These are phyloP conservation scores for Ambrosia hybrid DNA, from an alignment of 140 eudicot genomes.

Conservation along the genomic window DNA sequence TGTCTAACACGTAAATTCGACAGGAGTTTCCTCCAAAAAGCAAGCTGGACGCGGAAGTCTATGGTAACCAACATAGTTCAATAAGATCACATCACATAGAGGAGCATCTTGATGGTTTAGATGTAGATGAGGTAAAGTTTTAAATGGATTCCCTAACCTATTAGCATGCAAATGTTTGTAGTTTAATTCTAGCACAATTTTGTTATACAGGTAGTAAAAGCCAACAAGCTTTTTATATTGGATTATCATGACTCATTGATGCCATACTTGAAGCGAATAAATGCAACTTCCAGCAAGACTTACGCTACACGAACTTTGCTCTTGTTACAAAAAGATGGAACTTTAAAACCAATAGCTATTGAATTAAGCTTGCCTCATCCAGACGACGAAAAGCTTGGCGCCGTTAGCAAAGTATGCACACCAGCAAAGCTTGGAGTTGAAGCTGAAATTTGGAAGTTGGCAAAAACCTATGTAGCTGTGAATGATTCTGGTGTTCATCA, in stretches of 20 bases:
- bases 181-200: neutral
- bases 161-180: neutral
- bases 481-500: conserved; percentile 62
- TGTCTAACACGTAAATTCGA: neutral
- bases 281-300: conserved; percentile 41
- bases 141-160: neutral
- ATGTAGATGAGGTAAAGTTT: conserved; percentile 43
- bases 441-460: conserved; percentile 55
- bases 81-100: conserved; percentile 45
- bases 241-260: conserved; percentile 52
- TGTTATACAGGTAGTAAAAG: conserved; percentile 40
- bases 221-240: conserved; percentile 53
- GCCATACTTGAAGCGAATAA: conserved; percentile 21
- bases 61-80: conserved; percentile 58
- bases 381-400: conserved; percentile 41
- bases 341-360: conserved; percentile 58
- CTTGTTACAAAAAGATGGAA: conserved; percentile 40
- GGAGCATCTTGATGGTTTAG: conserved; percentile 41
- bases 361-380: conserved; percentile 63
- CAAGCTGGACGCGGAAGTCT: conserved; percentile 44
- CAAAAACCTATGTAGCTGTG: conserved; percentile 53
- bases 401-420: conserved; percentile 49
- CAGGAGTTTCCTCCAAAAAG: conserved; percentile 65
- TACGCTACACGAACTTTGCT: conserved; percentile 64
- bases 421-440: conserved; percentile 49